Conservation (phyloP, 2,329 filamentous ascomycete species). For the Colletotrichum echinochloae region DNA sequence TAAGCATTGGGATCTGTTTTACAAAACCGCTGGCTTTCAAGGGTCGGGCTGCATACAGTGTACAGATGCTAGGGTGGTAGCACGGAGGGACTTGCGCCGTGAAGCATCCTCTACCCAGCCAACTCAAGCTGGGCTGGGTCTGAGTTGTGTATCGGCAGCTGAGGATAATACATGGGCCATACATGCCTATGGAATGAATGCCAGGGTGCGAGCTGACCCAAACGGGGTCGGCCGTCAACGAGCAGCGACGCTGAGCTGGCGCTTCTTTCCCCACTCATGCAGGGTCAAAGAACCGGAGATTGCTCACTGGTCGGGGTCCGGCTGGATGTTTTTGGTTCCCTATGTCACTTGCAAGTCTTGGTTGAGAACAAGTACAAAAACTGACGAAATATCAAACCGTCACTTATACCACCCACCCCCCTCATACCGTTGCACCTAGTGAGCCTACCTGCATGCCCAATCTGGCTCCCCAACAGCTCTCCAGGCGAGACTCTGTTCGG, state of each 20-base stretch:
- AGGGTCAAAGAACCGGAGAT: conserved; percentile 13
- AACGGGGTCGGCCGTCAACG: not conserved
- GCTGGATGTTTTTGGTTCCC: conserved; percentile 21
- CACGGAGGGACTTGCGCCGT: not conserved
- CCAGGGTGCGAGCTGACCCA: not conserved
- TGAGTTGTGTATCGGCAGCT: not conserved
- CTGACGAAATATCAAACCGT: conserved; percentile 13
- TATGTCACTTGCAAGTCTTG: conserved; percentile 18
- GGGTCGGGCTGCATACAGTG: conserved; percentile 26
- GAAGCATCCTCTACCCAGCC: not conserved
- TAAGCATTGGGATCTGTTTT: conserved; percentile 32
- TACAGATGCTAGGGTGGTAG: not conserved
- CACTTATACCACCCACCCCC: not conserved
- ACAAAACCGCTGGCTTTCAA: conserved; percentile 28
- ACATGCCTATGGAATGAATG: too few relatives aligned
- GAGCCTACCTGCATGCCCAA: not conserved
- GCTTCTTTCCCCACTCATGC: conserved; percentile 22
- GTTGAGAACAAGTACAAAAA: conserved; percentile 20
- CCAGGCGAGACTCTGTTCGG: not conserved
- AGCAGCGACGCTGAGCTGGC: conserved; percentile 16
- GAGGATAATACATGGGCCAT: conserved; percentile 1
- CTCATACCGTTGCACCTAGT: not conserved
- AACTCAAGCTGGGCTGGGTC: not conserved
- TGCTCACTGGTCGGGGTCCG: conserved; percentile 8
- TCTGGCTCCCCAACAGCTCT: not conserved